These are phyloP conservation scores for Fraxinus baroniana DNA, from an alignment of 305 asterid species.

Conservation along the genomic window DNA sequence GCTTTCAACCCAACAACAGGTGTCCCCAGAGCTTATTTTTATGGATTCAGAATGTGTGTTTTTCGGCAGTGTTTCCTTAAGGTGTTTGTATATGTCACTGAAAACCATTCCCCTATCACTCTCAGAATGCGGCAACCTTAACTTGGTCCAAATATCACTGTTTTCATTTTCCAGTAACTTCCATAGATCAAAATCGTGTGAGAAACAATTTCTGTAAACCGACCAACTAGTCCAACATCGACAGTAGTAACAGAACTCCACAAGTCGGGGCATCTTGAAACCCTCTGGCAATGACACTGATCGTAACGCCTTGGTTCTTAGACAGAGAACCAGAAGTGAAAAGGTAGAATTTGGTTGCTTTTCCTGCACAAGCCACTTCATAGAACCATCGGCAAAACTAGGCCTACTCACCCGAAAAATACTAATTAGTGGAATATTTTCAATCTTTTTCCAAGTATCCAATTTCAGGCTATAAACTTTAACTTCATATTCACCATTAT, in stretches of 20 bases:
- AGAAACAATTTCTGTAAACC: background rate
- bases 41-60: background rate
- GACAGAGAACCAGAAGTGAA: background rate
- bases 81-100: background rate
- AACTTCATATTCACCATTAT: background rate
- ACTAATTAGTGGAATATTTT: background rate
- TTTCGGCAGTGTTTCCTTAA: background rate
- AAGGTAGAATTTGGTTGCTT: background rate
- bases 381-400: background rate
- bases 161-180: background rate
- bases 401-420: background rate
- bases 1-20: background rate
- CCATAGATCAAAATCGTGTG: background rate
- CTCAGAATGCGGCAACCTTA: background rate
- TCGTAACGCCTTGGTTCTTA: background rate
- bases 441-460: slow-evolving; percentile 1
- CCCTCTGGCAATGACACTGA: background rate
- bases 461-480: slow-evolving; percentile 10
- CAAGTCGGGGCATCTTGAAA: background rate
- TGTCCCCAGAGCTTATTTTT: background rate
- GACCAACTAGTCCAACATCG: background rate
- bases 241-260: background rate
- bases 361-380: background rate
- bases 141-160: background rate
- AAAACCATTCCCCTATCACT: background rate